Percentiles rank a stretch among this genome's conserved stretches.
These are phyloP conservation scores for Epichloe sibirici DNA, from an alignment of 2,329 filamentous ascomycete genomes.

Conservation along the genomic window DNA sequence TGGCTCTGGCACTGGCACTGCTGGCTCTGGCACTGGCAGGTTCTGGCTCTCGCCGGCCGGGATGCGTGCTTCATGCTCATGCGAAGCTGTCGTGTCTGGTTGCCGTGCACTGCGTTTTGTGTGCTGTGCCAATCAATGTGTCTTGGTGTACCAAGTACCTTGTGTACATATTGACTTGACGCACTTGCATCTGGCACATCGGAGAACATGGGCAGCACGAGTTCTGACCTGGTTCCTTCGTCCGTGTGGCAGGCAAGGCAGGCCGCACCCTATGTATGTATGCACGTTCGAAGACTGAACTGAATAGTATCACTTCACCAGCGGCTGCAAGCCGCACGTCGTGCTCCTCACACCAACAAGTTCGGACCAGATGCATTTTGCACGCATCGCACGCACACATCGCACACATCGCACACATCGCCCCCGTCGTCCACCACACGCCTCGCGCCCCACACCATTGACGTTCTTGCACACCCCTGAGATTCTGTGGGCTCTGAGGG, in stretches of 20 bases:
- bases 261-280: no score
- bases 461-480: neutral
- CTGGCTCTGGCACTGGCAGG: neutral
- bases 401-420: neutral
- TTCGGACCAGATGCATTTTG: neutral
- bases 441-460: neutral
- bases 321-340: constrained; percentile 6
- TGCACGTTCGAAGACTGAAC: neutral
- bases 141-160: no score
- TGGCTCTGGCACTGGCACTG: neutral
- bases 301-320: neutral
- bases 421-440: neutral
- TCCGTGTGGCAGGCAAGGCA: neutral
- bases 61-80: neutral
- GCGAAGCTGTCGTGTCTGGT: neutral
- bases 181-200: neutral
- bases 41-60: neutral
- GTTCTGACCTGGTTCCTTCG: neutral
- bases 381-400: neutral
- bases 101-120: neutral
- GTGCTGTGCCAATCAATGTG: no score
- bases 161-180: no score
- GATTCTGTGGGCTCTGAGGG: neutral
- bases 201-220: neutral
- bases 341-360: constrained; percentile 1